phyloP scores from a whole-genome alignment of 2,329 filamentous ascomycete genomes.

The Stachybotrys chlorohalonatus region DNA sequence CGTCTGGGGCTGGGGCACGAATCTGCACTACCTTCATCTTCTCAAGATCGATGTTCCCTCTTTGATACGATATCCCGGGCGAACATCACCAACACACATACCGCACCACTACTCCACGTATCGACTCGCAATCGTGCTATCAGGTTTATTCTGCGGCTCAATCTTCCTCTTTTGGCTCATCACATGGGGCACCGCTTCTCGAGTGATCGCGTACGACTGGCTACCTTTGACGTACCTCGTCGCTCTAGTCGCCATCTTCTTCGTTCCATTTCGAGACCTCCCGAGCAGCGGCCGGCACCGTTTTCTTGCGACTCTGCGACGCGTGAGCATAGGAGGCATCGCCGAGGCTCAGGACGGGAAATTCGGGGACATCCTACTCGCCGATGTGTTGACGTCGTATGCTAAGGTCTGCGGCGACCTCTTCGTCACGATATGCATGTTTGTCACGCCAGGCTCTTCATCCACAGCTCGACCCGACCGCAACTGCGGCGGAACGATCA shows the following conservation, averaged over 20 bases:
- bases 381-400: conserved; percentile 91
- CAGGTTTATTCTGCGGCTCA: conserved; percentile 59
- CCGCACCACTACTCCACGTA: conserved; percentile 79
- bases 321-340: conserved; percentile 76
- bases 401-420: conserved; percentile 86
- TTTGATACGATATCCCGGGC: conserved; percentile 77
- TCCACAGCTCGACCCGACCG: conserved; percentile 77
- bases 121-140: conserved; percentile 71
- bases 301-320: conserved; percentile 65
- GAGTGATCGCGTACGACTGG: conserved; percentile 72
- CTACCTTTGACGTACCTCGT: conserved; percentile 78
- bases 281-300: conserved; percentile 65
- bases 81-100: conserved; percentile 58
- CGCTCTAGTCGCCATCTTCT: conserved; percentile 60
- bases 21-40: conserved; percentile 76
- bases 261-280: conserved; percentile 60
- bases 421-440: conserved; percentile 88
- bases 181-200: conserved; percentile 59
- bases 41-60: conserved; percentile 79
- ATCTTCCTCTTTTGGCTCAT: conserved; percentile 76
- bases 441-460: conserved; percentile 60
- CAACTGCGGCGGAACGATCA: conserved; percentile 65
- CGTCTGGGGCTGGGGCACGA: conserved; percentile 91
- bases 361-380: conserved; percentile 87
- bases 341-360: conserved; percentile 83